Conservation (phyloP, 306 rosid species). For the Fragaria ananassa region DNA sequence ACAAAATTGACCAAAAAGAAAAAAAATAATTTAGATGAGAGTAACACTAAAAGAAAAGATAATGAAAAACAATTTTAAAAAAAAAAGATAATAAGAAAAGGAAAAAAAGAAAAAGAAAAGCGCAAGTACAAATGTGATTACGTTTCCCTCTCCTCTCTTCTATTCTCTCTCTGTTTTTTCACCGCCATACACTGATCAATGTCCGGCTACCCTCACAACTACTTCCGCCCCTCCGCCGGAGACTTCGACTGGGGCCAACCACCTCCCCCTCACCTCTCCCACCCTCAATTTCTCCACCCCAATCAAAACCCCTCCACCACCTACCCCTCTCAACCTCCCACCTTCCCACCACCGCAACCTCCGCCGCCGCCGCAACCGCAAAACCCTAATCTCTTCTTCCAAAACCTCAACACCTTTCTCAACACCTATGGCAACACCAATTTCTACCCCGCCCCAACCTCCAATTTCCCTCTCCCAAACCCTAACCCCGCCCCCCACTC, state of each 20-base stretch:
- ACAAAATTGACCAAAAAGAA: too few relatives aligned
- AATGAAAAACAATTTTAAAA: too few relatives aligned
- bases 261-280: neutral
- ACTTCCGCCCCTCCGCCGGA: neutral
- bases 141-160: too few relatives aligned
- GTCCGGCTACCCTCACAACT: neutral
- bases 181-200: neutral
- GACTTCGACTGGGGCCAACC: neutral
- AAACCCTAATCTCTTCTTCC: neutral
- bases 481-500: neutral
- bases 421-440: constrained; percentile 10
- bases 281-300: neutral
- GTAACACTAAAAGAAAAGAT: too few relatives aligned
- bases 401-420: neutral
- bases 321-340: neutral
- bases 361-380: constrained; percentile 19
- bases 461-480: constrained; percentile 20
- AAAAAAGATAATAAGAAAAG: too few relatives aligned
- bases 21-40: too few relatives aligned
- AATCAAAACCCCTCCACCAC: neutral
- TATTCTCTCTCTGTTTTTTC: neutral
- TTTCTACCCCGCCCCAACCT: constrained; percentile 25
- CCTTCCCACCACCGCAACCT: constrained; percentile 15
- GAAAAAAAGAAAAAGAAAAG: too few relatives aligned
- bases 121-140: too few relatives aligned